Evolutionary conservation across 2,329 filamentous ascomycete genomes (phyloP).

Genomic region (Sarocladium brachiariae): DNA sequence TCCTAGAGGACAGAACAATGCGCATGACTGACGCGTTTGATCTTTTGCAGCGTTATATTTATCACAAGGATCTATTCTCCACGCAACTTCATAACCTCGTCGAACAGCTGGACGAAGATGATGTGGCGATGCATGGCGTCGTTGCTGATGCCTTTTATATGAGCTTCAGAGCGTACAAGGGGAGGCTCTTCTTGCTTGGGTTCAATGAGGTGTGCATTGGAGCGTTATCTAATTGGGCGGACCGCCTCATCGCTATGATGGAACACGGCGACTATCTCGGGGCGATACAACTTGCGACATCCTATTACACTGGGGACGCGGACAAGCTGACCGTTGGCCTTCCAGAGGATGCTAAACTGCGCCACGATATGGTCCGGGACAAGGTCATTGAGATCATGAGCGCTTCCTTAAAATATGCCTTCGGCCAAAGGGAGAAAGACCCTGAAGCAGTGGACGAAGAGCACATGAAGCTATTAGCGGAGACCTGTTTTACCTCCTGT

Average conservation of each 20-base stretch:
- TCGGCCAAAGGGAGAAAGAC: slow-evolving; percentile 56
- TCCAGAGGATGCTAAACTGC: slow-evolving; percentile 69
- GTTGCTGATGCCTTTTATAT: slow-evolving; percentile 97
- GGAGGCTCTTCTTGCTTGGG: slow-evolving; percentile 84
- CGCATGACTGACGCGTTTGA: slow-evolving; percentile 94
- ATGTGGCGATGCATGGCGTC: slow-evolving; percentile 86
- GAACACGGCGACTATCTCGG: slow-evolving; percentile 93
- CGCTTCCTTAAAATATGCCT: slow-evolving; percentile 84
- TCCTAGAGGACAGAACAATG: slow-evolving; percentile 83
- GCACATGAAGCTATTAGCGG: slow-evolving; percentile 70
- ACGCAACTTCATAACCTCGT: slow-evolving; percentile 77
- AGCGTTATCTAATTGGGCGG: slow-evolving; percentile 93
- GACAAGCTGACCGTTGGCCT: slow-evolving; percentile 92
- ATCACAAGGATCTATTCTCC: slow-evolving; percentile 85
- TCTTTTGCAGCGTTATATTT: slow-evolving; percentile 84
- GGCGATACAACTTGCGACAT: slow-evolving; percentile 82
- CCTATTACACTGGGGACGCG: slow-evolving; percentile 85
- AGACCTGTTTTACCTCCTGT: slow-evolving; percentile 78
- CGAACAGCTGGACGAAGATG: slow-evolving; percentile 81
- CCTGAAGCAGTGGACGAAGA: slow-evolving; percentile 39
- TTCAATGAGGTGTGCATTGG: slow-evolving; percentile 90
- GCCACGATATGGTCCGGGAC: slow-evolving; percentile 78
- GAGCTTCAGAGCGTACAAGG: slow-evolving; percentile 95
- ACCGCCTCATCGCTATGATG: slow-evolving; percentile 87
- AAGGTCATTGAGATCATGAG: slow-evolving; percentile 90